Percentiles rank a stretch among this genome's conserved stretches.
Evolutionary conservation across 306 rosid genomes (phyloP).

Genomic region (Ormosia semicastrata): DNA sequence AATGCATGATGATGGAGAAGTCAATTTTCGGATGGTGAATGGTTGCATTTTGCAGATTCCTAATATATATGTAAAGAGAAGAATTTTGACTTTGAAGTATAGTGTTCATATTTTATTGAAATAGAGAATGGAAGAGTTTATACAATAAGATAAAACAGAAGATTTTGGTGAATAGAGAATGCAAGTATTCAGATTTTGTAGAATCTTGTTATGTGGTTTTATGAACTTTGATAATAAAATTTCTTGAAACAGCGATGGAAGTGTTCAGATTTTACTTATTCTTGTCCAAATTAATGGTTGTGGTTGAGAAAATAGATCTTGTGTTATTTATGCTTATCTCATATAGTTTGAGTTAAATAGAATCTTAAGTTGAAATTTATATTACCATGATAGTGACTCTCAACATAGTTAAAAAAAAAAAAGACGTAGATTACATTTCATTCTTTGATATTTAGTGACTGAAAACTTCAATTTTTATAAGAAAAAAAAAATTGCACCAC

Average conservation of each 20-base stretch:
- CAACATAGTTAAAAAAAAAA: background rate
- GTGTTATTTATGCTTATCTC: too few species aligned
- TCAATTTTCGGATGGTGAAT: constrained; percentile 19
- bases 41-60: background rate
- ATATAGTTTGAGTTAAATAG: background rate
- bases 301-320: too few species aligned
- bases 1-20: constrained; percentile 19
- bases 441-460: background rate
- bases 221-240: background rate
- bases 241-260: background rate
- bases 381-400: background rate
- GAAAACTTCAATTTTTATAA: too few species aligned
- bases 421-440: background rate
- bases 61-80: background rate
- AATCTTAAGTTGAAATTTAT: background rate
- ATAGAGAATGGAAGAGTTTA: background rate
- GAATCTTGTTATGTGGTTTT: background rate
- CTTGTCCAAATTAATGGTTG: background rate
- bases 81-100: constrained; percentile 18
- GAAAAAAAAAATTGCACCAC: too few species aligned
- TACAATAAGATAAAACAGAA: background rate
- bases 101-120: background rate
- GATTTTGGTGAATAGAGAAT: background rate
- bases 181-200: constrained; percentile 12
- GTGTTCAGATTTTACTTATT: background rate